These are phyloP conservation scores for Cetradonia linearis DNA, from an alignment of 495 filamentous ascomycete species.

Conservation along the genomic window DNA sequence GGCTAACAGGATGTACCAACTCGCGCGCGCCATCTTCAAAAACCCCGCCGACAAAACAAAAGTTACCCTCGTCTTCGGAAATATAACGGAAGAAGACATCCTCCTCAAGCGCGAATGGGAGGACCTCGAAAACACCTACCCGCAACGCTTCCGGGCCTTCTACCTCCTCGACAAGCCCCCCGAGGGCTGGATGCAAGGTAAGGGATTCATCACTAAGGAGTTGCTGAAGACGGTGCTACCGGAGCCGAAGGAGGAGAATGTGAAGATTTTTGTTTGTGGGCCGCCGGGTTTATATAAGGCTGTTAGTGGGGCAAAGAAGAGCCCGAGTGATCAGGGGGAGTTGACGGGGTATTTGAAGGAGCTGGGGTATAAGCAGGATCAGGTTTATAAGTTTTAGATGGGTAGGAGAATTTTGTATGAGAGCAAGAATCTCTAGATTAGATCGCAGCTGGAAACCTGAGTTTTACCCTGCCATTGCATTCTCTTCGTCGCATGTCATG, in stretches of 20 bases:
- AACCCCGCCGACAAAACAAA: conserved; percentile 53
- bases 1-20: conserved; percentile 60
- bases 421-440: conserved; percentile 2
- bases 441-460: not conserved
- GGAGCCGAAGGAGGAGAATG: conserved; percentile 44
- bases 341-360: conserved; percentile 74
- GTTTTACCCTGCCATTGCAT: not conserved
- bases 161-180: conserved; percentile 48
- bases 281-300: conserved; percentile 91
- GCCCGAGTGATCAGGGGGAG: conserved; percentile 87
- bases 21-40: conserved; percentile 52
- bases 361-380: conserved; percentile 80
- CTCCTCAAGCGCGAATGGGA: conserved; percentile 47
- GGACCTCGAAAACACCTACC: conserved; percentile 41
- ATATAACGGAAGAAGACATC: conserved; percentile 53
- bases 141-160: conserved; percentile 46
- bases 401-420: not conserved
- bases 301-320: conserved; percentile 79
- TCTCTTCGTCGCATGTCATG: not conserved
- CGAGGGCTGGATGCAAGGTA: conserved; percentile 34
- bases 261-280: conserved; percentile 58
- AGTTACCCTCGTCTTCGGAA: conserved; percentile 55
- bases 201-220: conserved; percentile 48
- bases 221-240: conserved; percentile 42
- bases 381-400: conserved; percentile 93